Evolutionary conservation across 768 basidiomycete species (phyloP), one percentile per base, ranked within the genome.

Genomic region (Suillus americanus): DNA sequence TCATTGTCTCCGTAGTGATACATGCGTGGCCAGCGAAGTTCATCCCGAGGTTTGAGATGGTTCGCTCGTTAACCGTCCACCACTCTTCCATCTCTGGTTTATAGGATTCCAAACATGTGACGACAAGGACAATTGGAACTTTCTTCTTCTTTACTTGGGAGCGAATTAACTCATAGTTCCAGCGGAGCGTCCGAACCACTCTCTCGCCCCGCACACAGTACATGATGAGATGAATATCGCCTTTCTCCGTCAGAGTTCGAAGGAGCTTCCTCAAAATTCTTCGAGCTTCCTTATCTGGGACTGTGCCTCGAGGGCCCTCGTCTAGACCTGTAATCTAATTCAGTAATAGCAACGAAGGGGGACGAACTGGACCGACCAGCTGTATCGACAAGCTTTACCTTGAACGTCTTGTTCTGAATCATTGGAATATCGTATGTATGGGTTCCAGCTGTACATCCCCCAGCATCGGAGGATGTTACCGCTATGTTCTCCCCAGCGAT

Each of bases 11-110:
- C 67, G 35, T 76, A 3, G 80, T 81, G 60, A 82, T 72, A 63
- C 82, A 82, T 16, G 79, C 82, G 25, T 78, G 74, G 23, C 71
- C 79, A 23, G 72, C 65, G 23, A 81, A 80, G 45, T 63, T 62
- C 71, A 82, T 83, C 45, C 72, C 72, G 59, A 75, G 67, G 35
- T 59, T 64, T 45, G 66, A 69, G 61, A 83, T 75, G 4, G 64
- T 65, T 53, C 64, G 64, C 60, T 76, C 69, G 55, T 80, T 80
- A 41, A 62, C 62, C 2, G 37, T 54, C 81, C 80, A 82, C 81
- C 81, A 82, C 45, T 69, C 66, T 0, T 74, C 73, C 73, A 79
- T 79, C 14, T 72, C 69, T 2, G 28, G 33, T 7, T 74, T 67
- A 28, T 78, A 69, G 30, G 74, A 74, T 66, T 78, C 78, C 54